Base-by-base conservation (phyloP, 306 rosid species). In the Calophaca sinica region DNA sequence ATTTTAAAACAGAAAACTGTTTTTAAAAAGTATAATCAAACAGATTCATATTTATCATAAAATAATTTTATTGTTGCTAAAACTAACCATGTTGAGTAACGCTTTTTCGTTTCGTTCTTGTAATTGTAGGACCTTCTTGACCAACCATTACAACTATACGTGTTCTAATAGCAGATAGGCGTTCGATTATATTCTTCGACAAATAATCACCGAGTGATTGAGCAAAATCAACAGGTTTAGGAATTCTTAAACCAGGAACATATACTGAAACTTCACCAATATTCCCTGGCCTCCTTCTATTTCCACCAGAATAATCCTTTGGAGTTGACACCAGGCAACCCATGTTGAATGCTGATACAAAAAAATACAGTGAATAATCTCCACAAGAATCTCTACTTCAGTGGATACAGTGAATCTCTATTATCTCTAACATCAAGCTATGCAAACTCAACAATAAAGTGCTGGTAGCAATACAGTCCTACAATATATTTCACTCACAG, bases 211-310 rank as follows among this genome's bases (percentile, higher is more conserved):
- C 90, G 36, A 92, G 89, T 59, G 87, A 54, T 45, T 84, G 91
- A 36, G 87, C 62, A 91, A 92, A 92, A 87, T 94, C 99, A 75
- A 87, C 96, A 48, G 96, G 92, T 86, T 87, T 92, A 49, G 99
- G 97, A 80, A 92, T 88, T 69, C 99, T 85, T 76, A 94, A 68
- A 85, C 97, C 99, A 39, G 99, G 97, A 86, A 92, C 97, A 77
- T 94, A 94, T 31, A 88, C 96, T 26, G 93, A 94, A 79, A 94
- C 90, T 9, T 94, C 98, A 63, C 99, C 99, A 39, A 92, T 94
- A 82, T 93, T 94, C 67, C 93, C 88, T 0, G 99, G 99, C 81
- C 87, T 85, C 85, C 94, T 88, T 77, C 99, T 88, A 80, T 79
- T 89, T 75, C 96, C 96, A 79, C 87, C 91, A 28, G 89, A 49